Percentiles rank a stretch among this genome's conserved stretches.
Conservation (phyloP, 83 land plant genomes). For the Thuja plicata region DNA sequence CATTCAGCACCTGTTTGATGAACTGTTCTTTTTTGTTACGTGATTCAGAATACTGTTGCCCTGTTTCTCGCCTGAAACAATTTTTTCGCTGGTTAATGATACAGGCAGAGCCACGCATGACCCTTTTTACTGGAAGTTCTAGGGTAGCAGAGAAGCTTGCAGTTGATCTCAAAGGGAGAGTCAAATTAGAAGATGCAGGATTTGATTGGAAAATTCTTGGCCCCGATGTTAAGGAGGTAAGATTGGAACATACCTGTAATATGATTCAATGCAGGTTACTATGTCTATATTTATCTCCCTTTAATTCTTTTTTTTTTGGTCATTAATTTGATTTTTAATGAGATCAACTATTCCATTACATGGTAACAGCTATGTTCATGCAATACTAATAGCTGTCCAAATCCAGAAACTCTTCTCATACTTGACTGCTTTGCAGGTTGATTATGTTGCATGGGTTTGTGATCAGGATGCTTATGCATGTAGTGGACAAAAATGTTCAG, state of each 20-base stretch:
- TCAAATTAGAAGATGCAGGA: conserved; percentile 99
- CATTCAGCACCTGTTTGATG: neutral
- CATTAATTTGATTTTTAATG: neutral
- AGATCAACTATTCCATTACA: neutral
- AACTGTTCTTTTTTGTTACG: neutral
- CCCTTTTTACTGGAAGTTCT: conserved; percentile 98
- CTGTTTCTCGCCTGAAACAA: neutral
- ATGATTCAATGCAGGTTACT: neutral
- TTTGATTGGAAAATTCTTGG: conserved; percentile 99
- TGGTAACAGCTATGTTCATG: neutral
- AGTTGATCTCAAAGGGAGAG: conserved; percentile 79
- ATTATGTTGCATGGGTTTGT: conserved; percentile 99
- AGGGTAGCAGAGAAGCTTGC: conserved; percentile 93
- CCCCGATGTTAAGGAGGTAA: conserved; percentile 94
- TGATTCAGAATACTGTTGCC: neutral
- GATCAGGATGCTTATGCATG: conserved; percentile 99
- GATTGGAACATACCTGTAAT: neutral
- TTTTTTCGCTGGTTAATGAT: neutral
- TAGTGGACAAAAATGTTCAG: conserved; percentile 99
- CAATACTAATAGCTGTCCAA: no score
- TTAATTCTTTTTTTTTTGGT: neutral
- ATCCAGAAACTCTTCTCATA: neutral
- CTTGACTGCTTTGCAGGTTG: conserved; percentile 61
- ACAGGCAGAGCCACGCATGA: conserved; percentile 89
- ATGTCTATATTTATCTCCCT: neutral